Conservation (phyloP, 192 early-diverging fungal genomes). For the Backusella morwellensis region DNA sequence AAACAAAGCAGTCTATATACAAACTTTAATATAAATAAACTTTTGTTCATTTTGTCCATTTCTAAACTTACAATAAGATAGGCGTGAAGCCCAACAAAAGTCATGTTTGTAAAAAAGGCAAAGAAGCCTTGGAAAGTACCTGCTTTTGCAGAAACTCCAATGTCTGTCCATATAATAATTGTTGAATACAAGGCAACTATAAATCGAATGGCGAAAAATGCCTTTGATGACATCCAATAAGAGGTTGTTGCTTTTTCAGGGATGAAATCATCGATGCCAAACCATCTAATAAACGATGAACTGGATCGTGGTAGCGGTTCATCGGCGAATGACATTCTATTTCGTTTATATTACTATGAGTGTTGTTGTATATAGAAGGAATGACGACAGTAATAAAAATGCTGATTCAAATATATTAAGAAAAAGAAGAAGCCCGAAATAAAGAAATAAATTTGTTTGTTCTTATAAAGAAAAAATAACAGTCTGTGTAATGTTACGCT, state of each 20-base stretch:
- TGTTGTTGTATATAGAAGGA: background rate
- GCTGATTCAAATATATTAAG: background rate
- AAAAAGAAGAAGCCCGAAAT: background rate
- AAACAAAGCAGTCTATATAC: conserved; percentile 13
- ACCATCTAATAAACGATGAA: conserved; percentile 18
- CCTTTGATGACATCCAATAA: conserved; percentile 21
- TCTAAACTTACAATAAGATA: conserved; percentile 28
- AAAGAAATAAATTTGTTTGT: background rate
- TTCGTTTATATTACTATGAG: background rate
- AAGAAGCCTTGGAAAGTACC: conserved; percentile 8
- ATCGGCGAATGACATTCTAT: background rate
- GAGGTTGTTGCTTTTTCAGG: conserved; percentile 35
- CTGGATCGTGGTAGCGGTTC: background rate
- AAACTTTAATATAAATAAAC: background rate
- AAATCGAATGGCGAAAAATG: conserved; percentile 20
- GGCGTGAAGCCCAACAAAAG: conserved; percentile 29
- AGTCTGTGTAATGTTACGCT: background rate
- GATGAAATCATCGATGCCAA: conserved; percentile 32
- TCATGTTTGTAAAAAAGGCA: conserved; percentile 32
- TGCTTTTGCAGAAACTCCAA: conserved; percentile 2
- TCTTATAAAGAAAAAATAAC: background rate
- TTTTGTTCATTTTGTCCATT: background rate
- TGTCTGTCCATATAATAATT: conserved; percentile 19
- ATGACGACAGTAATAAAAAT: background rate
- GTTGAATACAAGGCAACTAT: conserved; percentile 15